phyloP scores from a whole-genome alignment of 192 early-diverging fungal genomes.

The Entomortierella lignicola region DNA sequence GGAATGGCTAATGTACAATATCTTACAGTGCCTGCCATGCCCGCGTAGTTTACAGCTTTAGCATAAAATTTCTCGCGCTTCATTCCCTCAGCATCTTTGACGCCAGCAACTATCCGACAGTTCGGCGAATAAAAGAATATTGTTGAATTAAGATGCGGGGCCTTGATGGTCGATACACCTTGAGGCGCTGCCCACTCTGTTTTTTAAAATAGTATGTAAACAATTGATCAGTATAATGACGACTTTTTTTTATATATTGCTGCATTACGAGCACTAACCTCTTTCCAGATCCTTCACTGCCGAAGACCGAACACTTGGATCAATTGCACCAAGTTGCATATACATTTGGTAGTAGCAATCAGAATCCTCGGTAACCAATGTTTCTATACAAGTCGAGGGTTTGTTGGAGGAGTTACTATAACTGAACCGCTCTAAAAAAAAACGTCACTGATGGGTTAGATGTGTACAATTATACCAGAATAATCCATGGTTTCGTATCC shows the following conservation, averaged over 20 bases:
- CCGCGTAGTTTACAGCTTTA: slow-evolving; percentile 64
- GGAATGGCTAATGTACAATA: too few relatives aligned
- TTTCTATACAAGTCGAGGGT: too few relatives aligned
- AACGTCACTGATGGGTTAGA: too few relatives aligned
- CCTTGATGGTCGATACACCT: slow-evolving; percentile 57
- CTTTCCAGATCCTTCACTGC: slow-evolving; percentile 60
- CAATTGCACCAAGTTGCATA: slow-evolving; percentile 60
- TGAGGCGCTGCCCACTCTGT: slow-evolving; percentile 64
- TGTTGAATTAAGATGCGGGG: slow-evolving; percentile 53
- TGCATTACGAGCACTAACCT: slow-evolving; percentile 29
- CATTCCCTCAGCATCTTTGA: slow-evolving; percentile 54
- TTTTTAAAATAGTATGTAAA: too few relatives aligned
- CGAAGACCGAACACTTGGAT: slow-evolving; percentile 44
- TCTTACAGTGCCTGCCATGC: slow-evolving; percentile 55
- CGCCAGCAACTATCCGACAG: slow-evolving; percentile 50
- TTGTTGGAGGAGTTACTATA: too few relatives aligned
- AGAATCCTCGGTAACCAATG: slow-evolving; percentile 19
- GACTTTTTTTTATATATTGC: too few relatives aligned
- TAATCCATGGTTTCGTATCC: slow-evolving; percentile 29
- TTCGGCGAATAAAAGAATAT: slow-evolving; percentile 62
- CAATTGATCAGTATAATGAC: too few relatives aligned
- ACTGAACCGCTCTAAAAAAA: too few relatives aligned
- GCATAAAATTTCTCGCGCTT: slow-evolving; percentile 64
- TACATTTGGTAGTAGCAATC: slow-evolving; percentile 59
- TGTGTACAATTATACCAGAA: slow-evolving; percentile 34